Base-by-base conservation (phyloP, 164 flowering plant genomes). In the Liriodendron chinense region DNA sequence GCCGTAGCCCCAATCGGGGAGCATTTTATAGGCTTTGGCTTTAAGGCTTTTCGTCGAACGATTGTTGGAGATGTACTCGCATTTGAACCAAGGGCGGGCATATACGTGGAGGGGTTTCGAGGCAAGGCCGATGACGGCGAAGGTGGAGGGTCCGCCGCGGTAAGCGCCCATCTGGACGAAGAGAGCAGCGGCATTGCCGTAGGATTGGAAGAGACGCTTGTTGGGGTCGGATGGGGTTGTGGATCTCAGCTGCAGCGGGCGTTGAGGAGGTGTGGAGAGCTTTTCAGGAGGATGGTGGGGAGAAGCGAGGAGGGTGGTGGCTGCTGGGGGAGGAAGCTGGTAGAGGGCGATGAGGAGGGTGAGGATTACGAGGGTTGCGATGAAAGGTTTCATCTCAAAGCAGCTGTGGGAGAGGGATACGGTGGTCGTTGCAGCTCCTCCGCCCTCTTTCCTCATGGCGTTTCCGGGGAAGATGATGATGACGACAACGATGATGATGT, bases 1-100 rank as follows among this genome's bases (percentile, higher is more conserved):
- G 16, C 92, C 94, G 76, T 90, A 88, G 10, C 94, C 94, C 94
- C 94, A 90, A 64, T 90, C 94, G 1, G 94, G 91, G 1, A 89
- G 87, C 79, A 90, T 89, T 67, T 89, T 89, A 64, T 70, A 82
- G 49, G 87, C 85, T 21, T 85, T 81, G 49, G 89, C 71, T 18
- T 79, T 71, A 10, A 78, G 28, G 86, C 65, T 1, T 80, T 22
- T 2, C 76, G 71, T 28, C 7, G 81, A 78, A 1, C 70, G 78
- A 69, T 79, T 77, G 77, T 73, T 78, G 22, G 88, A 81, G 78
- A 88, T 74, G 88, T 88, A 91, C 82, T 88, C 87, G 81, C 95
- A 91, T 70, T 87, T 83, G 84, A 76, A 91, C 88, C 86, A 86
- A 1, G 94, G 92, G 1, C 70, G 66, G 12, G 86, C 89, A 76